Percentiles rank a stretch among this genome's conserved stretches.
These are phyloP conservation scores for Paraphaeosphaeria minitans DNA, from an alignment of 2,329 filamentous ascomycete species.

Conservation along the genomic window DNA sequence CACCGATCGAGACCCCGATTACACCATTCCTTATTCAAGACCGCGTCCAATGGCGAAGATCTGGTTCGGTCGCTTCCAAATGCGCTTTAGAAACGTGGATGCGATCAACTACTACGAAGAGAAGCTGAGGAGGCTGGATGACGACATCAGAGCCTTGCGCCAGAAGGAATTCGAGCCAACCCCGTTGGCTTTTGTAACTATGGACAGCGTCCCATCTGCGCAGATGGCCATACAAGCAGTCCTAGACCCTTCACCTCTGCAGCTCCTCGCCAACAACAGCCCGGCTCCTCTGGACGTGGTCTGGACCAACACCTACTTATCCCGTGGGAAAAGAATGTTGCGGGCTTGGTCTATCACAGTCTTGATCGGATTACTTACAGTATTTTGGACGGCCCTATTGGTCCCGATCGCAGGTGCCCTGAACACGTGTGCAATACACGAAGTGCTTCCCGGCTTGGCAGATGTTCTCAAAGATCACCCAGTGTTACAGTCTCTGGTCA, in stretches of 20 bases:
- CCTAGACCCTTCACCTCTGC: conserved; percentile 85
- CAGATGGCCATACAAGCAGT: conserved; percentile 98
- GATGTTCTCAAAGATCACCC: conserved; percentile 69
- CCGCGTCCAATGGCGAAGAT: conserved; percentile 72
- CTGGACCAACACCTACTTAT: conserved; percentile 90
- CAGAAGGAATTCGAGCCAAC: conserved; percentile 77
- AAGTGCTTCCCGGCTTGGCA: conserved; percentile 72
- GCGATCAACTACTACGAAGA: conserved; percentile 95
- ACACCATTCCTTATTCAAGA: conserved; percentile 53
- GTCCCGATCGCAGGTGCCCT: conserved; percentile 78
- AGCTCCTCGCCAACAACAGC: conserved; percentile 81
- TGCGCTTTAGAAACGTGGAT: conserved; percentile 77
- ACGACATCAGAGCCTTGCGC: conserved; percentile 71
- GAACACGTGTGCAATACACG: conserved; percentile 78
- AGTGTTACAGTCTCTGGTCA: conserved; percentile 76
- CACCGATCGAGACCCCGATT: conserved; percentile 40
- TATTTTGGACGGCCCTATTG: conserved; percentile 87
- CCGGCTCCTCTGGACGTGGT: conserved; percentile 92
- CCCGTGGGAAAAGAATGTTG: conserved; percentile 72
- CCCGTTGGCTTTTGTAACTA: conserved; percentile 91
- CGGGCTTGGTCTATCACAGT: conserved; percentile 84
- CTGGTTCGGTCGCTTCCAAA: conserved; percentile 76
- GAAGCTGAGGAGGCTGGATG: conserved; percentile 77
- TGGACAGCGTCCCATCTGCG: conserved; percentile 89
- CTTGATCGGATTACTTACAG: conserved; percentile 79